These are phyloP conservation scores for Phytophthora tubulina DNA, from an alignment of 352 stramenopile species.

Conservation along the genomic window DNA sequence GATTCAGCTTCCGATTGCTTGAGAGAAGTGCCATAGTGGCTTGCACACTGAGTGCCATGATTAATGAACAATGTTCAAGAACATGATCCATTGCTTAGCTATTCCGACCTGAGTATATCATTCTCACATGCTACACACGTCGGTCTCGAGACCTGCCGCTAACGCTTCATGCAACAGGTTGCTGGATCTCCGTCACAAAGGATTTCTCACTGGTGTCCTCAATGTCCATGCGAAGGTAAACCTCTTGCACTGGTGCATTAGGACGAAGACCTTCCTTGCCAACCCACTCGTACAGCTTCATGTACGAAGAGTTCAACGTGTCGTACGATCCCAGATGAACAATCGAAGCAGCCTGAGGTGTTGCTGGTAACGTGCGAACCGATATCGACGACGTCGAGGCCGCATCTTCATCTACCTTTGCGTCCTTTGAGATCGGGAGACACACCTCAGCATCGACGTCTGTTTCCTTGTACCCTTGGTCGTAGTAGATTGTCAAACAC, in stretches of 20 bases:
- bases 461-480: constrained; percentile 50
- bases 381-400: constrained; percentile 21
- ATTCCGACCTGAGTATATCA: too few species aligned
- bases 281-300: constrained; percentile 47
- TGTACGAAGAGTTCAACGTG: constrained; percentile 35
- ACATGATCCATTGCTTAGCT: not conserved
- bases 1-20: constrained; percentile 45
- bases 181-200: constrained; percentile 47
- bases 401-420: constrained; percentile 19
- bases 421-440: constrained; percentile 42
- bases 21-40: not conserved
- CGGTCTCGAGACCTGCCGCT: too few species aligned
- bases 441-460: constrained; percentile 61
- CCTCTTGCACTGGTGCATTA: constrained; percentile 42
- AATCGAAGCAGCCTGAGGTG: constrained; percentile 33
- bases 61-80: not conserved
- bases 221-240: constrained; percentile 45
- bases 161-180: constrained; percentile 22
- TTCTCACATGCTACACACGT: too few species aligned
- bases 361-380: constrained; percentile 25
- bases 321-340: constrained; percentile 50
- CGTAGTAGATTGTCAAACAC: constrained; percentile 54
- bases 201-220: constrained; percentile 36
- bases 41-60: not conserved
- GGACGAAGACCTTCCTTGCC: constrained; percentile 32